Percentiles rank a stretch among this genome's conserved stretches.
Evolutionary conservation across 2,329 filamentous ascomycete genomes (phyloP).

Genomic region (Penicillium griseofulvum): DNA sequence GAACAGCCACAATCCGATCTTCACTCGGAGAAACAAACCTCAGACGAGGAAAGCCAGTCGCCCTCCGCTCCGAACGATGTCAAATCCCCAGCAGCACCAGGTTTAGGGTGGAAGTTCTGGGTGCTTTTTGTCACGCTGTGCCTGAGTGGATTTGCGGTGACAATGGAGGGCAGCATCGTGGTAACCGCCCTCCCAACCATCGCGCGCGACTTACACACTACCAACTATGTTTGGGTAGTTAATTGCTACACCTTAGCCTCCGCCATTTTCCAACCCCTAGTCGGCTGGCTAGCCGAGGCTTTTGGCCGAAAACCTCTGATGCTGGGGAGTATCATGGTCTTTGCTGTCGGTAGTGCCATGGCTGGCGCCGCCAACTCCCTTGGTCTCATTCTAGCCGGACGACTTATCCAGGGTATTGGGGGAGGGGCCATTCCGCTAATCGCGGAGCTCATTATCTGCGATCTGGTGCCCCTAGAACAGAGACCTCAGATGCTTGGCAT

Average conservation of each 20-base stretch:
- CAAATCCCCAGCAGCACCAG: not conserved
- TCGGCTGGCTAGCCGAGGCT: constrained; percentile 8
- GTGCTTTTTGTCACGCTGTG: constrained; percentile 7
- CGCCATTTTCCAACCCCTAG: constrained; percentile 5
- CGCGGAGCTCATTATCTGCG: constrained; percentile 39
- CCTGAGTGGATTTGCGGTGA: constrained; percentile 11
- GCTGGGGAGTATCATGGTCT: constrained; percentile 40
- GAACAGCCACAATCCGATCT: not conserved
- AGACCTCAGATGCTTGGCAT: constrained; percentile 25
- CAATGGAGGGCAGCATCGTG: constrained; percentile 11
- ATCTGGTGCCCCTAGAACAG: constrained; percentile 34
- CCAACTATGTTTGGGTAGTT: constrained; percentile 9
- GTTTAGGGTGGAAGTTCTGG: not conserved
- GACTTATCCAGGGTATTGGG: constrained; percentile 42
- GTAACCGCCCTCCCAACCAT: constrained; percentile 12
- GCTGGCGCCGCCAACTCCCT: constrained; percentile 33
- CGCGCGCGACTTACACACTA: constrained; percentile 2
- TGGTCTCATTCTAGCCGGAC: constrained; percentile 32
- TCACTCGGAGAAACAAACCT: not conserved
- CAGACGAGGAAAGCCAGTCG: not conserved
- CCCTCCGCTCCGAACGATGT: not conserved
- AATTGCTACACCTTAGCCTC: constrained; percentile 8
- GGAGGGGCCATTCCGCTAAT: constrained; percentile 41
- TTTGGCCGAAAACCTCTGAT: constrained; percentile 47
- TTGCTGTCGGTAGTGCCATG: constrained; percentile 43